Percentiles rank a stretch among this genome's conserved stretches.
These are phyloP conservation scores for Ustilago sp. DNA, from an alignment of 1,284 basidiomycete species.

Conservation along the genomic window DNA sequence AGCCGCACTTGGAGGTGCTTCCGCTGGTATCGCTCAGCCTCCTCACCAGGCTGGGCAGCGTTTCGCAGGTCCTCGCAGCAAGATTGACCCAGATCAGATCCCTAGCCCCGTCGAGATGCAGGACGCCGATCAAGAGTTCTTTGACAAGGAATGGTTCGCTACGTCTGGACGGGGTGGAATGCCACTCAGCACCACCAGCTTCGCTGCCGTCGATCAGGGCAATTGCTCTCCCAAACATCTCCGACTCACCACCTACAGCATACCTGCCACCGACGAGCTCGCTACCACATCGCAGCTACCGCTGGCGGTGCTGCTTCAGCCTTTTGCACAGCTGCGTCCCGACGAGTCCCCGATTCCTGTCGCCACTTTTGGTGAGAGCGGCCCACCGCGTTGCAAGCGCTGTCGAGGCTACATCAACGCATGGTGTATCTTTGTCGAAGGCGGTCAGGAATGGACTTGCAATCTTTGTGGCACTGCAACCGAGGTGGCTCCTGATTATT, in stretches of 20 bases:
- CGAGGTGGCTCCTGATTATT: constrained; percentile 79
- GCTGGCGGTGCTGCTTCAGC: constrained; percentile 86
- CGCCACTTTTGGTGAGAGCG: constrained; percentile 76
- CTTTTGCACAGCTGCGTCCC: constrained; percentile 85
- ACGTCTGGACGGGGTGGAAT: constrained; percentile 77
- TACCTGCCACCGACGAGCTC: constrained; percentile 85
- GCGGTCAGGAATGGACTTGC: constrained; percentile 89
- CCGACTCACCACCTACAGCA: constrained; percentile 77
- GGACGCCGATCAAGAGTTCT: constrained; percentile 84
- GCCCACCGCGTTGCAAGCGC: constrained; percentile 85
- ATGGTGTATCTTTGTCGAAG: constrained; percentile 88
- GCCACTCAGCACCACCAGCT: constrained; percentile 89
- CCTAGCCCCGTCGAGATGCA: constrained; percentile 89
- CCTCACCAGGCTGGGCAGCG: constrained; percentile 71
- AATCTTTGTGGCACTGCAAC: constrained; percentile 89
- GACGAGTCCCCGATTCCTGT: constrained; percentile 77
- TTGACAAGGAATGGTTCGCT: constrained; percentile 81
- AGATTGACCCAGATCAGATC: constrained; percentile 90
- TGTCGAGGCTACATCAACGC: constrained; percentile 95
- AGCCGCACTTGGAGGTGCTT: constrained; percentile 30
- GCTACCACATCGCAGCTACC: constrained; percentile 84
- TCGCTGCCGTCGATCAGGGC: constrained; percentile 88
- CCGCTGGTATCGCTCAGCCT: constrained; percentile 65
- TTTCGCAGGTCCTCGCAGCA: constrained; percentile 76
- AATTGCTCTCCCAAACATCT: constrained; percentile 79